Conservation (phyloP, 2,329 filamentous ascomycete genomes). For the Exserohilum turcica region DNA sequence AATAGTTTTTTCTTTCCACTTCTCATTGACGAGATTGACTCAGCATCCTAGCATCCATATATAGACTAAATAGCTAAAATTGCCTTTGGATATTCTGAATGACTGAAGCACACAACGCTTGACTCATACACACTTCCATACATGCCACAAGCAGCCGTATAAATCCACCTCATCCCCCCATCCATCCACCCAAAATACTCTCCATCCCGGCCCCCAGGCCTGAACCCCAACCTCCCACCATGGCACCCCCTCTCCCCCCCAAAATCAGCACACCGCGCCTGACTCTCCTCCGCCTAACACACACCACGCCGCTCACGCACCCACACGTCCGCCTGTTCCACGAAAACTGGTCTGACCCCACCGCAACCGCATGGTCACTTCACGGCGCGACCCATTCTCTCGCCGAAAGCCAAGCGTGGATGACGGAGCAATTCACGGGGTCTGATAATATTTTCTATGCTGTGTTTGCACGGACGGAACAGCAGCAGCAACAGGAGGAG, state of each 20-base stretch:
- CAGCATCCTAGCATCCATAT: no score
- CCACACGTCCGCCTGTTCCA: conserved; percentile 37
- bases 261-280: conserved; percentile 28
- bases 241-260: not conserved
- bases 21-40: no score
- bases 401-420: conserved; percentile 25
- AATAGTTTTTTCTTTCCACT: no score
- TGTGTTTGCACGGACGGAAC: conserved; percentile 8
- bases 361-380: conserved; percentile 34
- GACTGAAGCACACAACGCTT: no score
- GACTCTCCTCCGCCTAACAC: conserved; percentile 30
- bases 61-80: no score
- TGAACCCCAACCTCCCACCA: not conserved
- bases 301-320: conserved; percentile 20
- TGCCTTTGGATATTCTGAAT: no score
- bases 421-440: conserved; percentile 18
- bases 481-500: not conserved
- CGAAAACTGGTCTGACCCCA: conserved; percentile 28
- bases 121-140: no score
- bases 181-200: not conserved
- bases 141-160: no score
- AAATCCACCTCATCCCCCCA: not conserved
- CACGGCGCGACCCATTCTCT: conserved; percentile 27
- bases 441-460: conserved; percentile 24
- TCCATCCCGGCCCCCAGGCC: not conserved